These are phyloP conservation scores for Caloboletus firmus DNA, from an alignment of 1,284 basidiomycete species.

Conservation along the genomic window DNA sequence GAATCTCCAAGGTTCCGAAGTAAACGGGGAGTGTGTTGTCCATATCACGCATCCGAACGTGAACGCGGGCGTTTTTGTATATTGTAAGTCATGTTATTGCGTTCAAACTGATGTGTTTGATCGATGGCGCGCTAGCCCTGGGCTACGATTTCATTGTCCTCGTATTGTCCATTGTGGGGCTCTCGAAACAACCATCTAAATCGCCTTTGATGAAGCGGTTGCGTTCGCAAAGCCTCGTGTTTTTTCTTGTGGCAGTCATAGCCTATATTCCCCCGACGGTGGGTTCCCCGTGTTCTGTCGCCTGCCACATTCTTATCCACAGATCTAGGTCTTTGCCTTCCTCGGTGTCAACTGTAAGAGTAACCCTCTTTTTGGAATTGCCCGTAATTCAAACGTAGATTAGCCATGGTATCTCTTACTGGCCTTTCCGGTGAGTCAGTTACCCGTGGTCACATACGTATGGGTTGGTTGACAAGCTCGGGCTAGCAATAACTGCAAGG, in stretches of 20 bases:
- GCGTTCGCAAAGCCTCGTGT: slow-evolving; percentile 20
- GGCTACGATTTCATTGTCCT: slow-evolving; percentile 21
- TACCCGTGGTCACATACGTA: background rate
- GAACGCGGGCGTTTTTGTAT: slow-evolving; percentile 13
- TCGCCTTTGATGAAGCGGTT: slow-evolving; percentile 19
- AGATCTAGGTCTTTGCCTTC: slow-evolving; percentile 14
- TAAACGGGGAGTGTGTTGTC: background rate
- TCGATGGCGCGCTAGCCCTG: slow-evolving; percentile 11
- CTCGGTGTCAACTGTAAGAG: slow-evolving; percentile 1
- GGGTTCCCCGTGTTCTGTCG: background rate
- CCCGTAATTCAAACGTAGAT: background rate
- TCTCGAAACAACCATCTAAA: slow-evolving; percentile 11
- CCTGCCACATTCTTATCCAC: background rate
- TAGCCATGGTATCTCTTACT: slow-evolving; percentile 6
- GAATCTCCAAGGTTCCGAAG: background rate
- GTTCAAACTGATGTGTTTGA: background rate
- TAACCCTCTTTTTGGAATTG: background rate
- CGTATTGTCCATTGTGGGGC: slow-evolving; percentile 18
- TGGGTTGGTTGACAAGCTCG: background rate
- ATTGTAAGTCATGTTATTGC: slow-evolving; percentile 13
- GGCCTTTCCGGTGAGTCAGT: slow-evolving; percentile 6
- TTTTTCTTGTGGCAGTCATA: slow-evolving; percentile 16
- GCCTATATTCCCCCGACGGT: slow-evolving; percentile 22
- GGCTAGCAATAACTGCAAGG: slow-evolving; percentile 14
- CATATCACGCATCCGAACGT: background rate